Base-by-base conservation (phyloP, 768 basidiomycete genomes). In the Mycena crocata region DNA sequence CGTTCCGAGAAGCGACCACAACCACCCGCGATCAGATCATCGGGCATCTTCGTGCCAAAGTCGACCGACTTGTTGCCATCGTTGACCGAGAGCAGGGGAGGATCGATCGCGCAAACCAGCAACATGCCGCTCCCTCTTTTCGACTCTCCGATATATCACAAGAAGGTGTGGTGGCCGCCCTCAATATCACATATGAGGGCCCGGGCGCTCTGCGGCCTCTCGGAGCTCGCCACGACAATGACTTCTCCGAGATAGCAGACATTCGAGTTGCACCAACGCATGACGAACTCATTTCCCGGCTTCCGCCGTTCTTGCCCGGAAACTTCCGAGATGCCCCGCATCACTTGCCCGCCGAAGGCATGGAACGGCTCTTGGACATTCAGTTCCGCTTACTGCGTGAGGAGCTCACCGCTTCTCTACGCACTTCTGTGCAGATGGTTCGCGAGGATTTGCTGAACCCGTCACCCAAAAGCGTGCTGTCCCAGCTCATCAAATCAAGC, bases 321-420 rank as follows among this genome's bases (percentile, higher is more conserved):
- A 89, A 86, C 69, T 73, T 90, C 1, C 83, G 79, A 23, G 82
- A 78, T 2, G 91, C 90, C 0, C 91, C 90, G 0, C 91, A 92
- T 71, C 90, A 85, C 59, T 82, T 84, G 15, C 86, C 86, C 0
- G 67, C 76, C 4, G 83, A 83, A 19, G 87, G 86, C 26, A 92
- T 93, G 86, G 84, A 90, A 60, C 81, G 88, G 10, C 79, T 90
- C 24, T 77, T 93, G 14, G 93, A 94, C 62, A 85, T 90, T 5
- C 91, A 94, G 68, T 94, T 91, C 75, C 86, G 93, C 35, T 82
- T 93, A 0, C 78, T 94, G 37, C 81, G 93, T 39, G 93, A 93
- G 68, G 93, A 94, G 61, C 77, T 91, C 21, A 90, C 84, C 87
- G 87, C 89, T 0, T 83, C 88, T 0, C 72, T 90, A 31, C 81